These are phyloP conservation scores for Vigna mungo DNA, from an alignment of 306 rosid genomes.

Conservation along the genomic window DNA sequence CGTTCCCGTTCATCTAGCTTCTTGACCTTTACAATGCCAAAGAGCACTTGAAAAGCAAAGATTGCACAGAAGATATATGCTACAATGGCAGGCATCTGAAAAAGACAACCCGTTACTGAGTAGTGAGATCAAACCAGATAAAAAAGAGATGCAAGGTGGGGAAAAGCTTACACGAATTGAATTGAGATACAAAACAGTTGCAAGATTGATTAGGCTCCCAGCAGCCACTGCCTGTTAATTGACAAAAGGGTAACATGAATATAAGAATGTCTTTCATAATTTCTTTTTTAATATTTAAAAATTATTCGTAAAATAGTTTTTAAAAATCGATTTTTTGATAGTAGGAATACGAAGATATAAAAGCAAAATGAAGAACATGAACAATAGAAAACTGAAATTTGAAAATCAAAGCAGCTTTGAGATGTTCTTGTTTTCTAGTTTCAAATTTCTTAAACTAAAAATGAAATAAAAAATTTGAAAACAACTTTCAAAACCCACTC, in stretches of 20 bases:
- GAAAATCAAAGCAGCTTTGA: neutral
- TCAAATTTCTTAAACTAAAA: neutral
- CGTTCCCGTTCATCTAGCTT: conserved; percentile 86
- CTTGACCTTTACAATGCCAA: conserved; percentile 87
- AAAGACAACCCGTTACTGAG: conserved; percentile 37
- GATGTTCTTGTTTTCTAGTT: neutral
- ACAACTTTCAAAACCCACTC: neutral
- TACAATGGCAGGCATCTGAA: conserved; percentile 79
- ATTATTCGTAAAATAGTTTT: neutral
- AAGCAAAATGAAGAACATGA: neutral
- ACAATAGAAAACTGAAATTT: neutral
- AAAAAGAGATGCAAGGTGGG: conserved; percentile 21
- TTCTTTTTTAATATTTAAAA: neutral
- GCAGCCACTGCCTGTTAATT: conserved; percentile 89
- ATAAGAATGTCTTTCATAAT: neutral
- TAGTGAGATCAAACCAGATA: conserved; percentile 28
- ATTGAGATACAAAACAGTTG: conserved; percentile 81
- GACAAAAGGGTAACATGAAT: conserved; percentile 43
- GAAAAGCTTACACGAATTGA: conserved; percentile 75
- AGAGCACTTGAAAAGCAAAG: conserved; percentile 86
- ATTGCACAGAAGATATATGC: conserved; percentile 78
- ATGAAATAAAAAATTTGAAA: neutral
- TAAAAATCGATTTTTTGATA: neutral
- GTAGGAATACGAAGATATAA: neutral
- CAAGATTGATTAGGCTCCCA: conserved; percentile 95